These are phyloP conservation scores for Hypomyces rosellus DNA, from an alignment of 2,329 filamentous ascomycete genomes.

Conservation along the genomic window DNA sequence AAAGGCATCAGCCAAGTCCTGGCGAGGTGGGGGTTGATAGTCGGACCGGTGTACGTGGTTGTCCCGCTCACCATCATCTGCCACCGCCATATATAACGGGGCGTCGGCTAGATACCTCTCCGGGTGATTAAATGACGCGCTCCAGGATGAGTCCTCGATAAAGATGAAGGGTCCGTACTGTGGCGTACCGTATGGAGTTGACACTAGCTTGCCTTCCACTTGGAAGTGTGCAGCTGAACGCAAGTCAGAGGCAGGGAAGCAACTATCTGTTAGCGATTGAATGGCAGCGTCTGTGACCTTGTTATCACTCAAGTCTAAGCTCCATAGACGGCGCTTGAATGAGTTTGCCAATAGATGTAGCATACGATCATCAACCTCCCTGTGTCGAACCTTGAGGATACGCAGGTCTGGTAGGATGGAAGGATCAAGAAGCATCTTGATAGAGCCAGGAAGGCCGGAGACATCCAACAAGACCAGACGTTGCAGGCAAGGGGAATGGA, in stretches of 20 bases:
- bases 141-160: slow-evolving; percentile 43
- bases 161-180: slow-evolving; percentile 37
- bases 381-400: slow-evolving; percentile 44
- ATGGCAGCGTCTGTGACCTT: slow-evolving; percentile 42
- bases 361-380: slow-evolving; percentile 38
- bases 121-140: slow-evolving; percentile 37
- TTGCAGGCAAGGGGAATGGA: slow-evolving; percentile 29
- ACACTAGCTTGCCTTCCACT: slow-evolving; percentile 40
- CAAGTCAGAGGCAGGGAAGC: slow-evolving; percentile 28
- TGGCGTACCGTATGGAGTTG: slow-evolving; percentile 22
- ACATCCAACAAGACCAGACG: slow-evolving; percentile 47
- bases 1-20: slow-evolving; percentile 23
- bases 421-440: slow-evolving; percentile 29
- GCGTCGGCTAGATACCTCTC: slow-evolving; percentile 44
- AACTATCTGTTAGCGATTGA: slow-evolving; percentile 21
- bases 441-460: slow-evolving; percentile 42
- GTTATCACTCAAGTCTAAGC: slow-evolving; percentile 49
- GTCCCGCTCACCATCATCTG: slow-evolving; percentile 16
- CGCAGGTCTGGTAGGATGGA: slow-evolving; percentile 40
- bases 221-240: slow-evolving; percentile 33
- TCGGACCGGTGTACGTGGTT: slow-evolving; percentile 26
- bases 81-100: slow-evolving; percentile 27
- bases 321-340: slow-evolving; percentile 44
- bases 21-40: slow-evolving; percentile 17
- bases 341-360: slow-evolving; percentile 25